These are phyloP conservation scores for Lasiodiplodia sp. DNA, from an alignment of 2,329 filamentous ascomycete species.

Conservation along the genomic window DNA sequence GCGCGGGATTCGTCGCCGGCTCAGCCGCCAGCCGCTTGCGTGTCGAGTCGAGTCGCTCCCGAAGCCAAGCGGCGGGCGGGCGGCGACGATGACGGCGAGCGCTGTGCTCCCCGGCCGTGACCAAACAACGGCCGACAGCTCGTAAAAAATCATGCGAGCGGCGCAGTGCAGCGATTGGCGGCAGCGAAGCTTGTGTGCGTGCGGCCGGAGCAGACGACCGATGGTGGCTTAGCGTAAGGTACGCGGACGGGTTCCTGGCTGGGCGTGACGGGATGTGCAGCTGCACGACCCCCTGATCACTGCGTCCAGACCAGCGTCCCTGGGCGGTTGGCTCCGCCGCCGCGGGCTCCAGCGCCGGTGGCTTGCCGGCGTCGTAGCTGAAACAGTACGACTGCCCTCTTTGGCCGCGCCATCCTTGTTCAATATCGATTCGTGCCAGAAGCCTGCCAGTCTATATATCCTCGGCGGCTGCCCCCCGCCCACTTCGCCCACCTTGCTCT, in stretches of 20 bases:
- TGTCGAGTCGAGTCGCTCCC: background rate
- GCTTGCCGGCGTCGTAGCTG: slow-evolving; percentile 24
- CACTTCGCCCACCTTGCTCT: slow-evolving; percentile 30
- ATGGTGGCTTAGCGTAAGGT: slow-evolving; percentile 10
- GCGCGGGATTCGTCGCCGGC: slow-evolving; percentile 13
- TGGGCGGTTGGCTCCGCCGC: slow-evolving; percentile 1
- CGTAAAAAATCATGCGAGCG: slow-evolving; percentile 14
- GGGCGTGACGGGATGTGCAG: slow-evolving; percentile 12
- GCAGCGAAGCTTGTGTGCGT: background rate
- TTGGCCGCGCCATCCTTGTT: slow-evolving; percentile 20
- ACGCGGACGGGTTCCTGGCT: slow-evolving; percentile 12
- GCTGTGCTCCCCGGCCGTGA: background rate
- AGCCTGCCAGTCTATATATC: slow-evolving; percentile 28
- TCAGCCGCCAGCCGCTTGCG: slow-evolving; percentile 15
- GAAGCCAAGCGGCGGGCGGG: background rate
- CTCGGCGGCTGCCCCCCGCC: slow-evolving; percentile 17
- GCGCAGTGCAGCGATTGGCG: background rate
- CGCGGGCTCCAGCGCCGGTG: slow-evolving; percentile 5
- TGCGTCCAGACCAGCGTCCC: slow-evolving; percentile 13
- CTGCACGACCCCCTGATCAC: slow-evolving; percentile 20
- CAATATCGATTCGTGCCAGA: slow-evolving; percentile 22
- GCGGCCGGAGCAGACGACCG: background rate
- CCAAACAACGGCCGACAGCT: slow-evolving; percentile 12
- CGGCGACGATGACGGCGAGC: background rate
- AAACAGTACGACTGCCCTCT: slow-evolving; percentile 24